Evolutionary conservation across 495 filamentous ascomycete species (phyloP), one percentile per base, ranked within the genome.

Genomic region (Penicillium tannophilum): DNA sequence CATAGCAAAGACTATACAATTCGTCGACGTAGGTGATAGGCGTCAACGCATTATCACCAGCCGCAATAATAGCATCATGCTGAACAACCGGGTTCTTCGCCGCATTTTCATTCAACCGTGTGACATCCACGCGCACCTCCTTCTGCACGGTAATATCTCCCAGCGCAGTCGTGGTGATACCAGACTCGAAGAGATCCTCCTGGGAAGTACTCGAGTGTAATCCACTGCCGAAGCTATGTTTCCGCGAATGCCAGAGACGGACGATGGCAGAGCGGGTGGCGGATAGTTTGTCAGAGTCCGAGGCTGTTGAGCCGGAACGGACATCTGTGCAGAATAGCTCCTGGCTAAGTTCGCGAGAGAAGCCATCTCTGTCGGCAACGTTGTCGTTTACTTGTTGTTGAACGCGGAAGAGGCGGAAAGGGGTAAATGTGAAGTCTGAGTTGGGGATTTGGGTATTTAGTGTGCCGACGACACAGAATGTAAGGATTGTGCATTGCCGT

Each of bases 401-500:
- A 28, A 74, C 69, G 42, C 77, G 76, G 76, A 86, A 87, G 56
- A 87, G 81, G 14, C 76, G 78, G 31, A 84, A 70, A 2, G 85
- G 83, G 1, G 74, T 73, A 52, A 82, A 82, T 33, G 64, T 67
- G 70, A 75, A 70, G 52, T 76, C 59, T 59, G 75, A 58, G 50
- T 76, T 72, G 33, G 69, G 61, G 46, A 73, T 63, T 58, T 71
- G 69, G 23, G 69, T 72, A 65, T 80, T 67, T 60, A 87, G 75
- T 9, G 80, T 73, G 58, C 83, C 79, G 41, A 85, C 82, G 14
- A 80, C 73, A 48, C 81, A 82, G 72, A 88, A 87, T 14, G 82
- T 71, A 23, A 84, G 72, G 16, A 87, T 63, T 17, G 70, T 67
- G 45, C 66, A 67, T 48, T 60, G 59, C 26, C 30, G 24, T 2